Evolutionary conservation across 164 flowering plant genomes (phyloP).

Genomic region (Umbellularia californica): DNA sequence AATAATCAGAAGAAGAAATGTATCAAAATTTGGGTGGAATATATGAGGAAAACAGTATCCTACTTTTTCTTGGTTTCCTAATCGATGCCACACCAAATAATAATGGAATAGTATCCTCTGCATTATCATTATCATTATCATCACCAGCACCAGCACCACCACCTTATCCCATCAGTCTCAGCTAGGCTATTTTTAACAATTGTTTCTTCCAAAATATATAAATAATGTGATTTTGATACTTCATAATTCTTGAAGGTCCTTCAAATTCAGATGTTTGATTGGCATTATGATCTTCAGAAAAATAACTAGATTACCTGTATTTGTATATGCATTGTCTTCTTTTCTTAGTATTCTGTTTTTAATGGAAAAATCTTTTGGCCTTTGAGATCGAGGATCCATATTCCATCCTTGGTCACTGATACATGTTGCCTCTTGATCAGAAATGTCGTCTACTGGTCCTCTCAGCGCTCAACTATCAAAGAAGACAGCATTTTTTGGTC

Average conservation of each 20-base stretch:
- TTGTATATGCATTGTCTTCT: neutral
- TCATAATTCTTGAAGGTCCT: neutral
- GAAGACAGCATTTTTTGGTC: slow-evolving; percentile 46
- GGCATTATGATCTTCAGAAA: neutral
- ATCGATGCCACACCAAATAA: neutral
- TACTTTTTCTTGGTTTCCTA: neutral
- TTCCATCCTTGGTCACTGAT: neutral
- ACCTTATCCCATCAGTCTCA: neutral
- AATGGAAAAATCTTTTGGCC: neutral
- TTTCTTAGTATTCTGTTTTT: neutral
- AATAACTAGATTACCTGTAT: neutral
- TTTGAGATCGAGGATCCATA: neutral
- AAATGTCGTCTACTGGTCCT: slow-evolving; percentile 44
- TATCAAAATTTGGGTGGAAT: neutral
- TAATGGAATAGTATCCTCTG: neutral
- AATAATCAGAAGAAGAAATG: no score
- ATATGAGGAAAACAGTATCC: neutral
- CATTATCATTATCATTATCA: no score
- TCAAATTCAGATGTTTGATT: neutral
- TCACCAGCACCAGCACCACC: neutral
- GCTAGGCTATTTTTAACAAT: neutral
- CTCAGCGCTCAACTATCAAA: slow-evolving; percentile 45
- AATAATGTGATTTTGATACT: neutral
- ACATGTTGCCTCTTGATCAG: slow-evolving; percentile 7
- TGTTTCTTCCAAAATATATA: neutral